These are phyloP conservation scores for Colletotrichum sp. DNA, from an alignment of 2,329 filamentous ascomycete species.

Conservation along the genomic window DNA sequence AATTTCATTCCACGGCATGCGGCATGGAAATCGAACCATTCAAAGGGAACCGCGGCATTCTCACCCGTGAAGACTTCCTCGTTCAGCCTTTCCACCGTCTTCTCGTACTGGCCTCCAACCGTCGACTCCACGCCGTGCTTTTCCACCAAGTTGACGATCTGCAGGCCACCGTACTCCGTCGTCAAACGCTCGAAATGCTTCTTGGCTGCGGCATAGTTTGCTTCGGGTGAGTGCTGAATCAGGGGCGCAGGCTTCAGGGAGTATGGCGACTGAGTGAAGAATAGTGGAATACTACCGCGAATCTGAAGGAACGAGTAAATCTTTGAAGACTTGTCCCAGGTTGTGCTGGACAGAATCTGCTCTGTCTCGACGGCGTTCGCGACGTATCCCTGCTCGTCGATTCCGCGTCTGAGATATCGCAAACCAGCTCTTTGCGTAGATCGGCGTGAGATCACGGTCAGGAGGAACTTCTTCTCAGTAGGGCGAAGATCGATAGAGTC, in stretches of 20 bases:
- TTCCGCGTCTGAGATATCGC: slow-evolving; percentile 86
- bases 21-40: slow-evolving; percentile 98
- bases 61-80: slow-evolving; percentile 55
- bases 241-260: slow-evolving; percentile 87
- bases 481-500: slow-evolving; percentile 46
- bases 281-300: slow-evolving; percentile 89
- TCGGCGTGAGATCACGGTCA: slow-evolving; percentile 92
- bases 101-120: slow-evolving; percentile 80
- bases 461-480: slow-evolving; percentile 66
- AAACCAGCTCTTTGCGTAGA: slow-evolving; percentile 87
- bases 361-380: slow-evolving; percentile 96
- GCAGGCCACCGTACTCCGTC: slow-evolving; percentile 75
- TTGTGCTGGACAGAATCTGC: slow-evolving; percentile 80
- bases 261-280: slow-evolving; percentile 94
- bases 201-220: slow-evolving; percentile 79
- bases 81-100: slow-evolving; percentile 70
- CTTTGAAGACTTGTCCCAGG: slow-evolving; percentile 66
- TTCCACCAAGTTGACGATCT: slow-evolving; percentile 85
- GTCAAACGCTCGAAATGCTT: slow-evolving; percentile 77
- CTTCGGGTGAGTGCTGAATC: slow-evolving; percentile 78
- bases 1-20: slow-evolving; percentile 97
- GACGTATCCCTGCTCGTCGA: slow-evolving; percentile 86
- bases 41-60: slow-evolving; percentile 65
- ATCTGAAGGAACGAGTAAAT: slow-evolving; percentile 86
- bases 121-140: slow-evolving; percentile 83